phyloP scores from a whole-genome alignment of 345 rosid species.

The Lepidium didymum region DNA sequence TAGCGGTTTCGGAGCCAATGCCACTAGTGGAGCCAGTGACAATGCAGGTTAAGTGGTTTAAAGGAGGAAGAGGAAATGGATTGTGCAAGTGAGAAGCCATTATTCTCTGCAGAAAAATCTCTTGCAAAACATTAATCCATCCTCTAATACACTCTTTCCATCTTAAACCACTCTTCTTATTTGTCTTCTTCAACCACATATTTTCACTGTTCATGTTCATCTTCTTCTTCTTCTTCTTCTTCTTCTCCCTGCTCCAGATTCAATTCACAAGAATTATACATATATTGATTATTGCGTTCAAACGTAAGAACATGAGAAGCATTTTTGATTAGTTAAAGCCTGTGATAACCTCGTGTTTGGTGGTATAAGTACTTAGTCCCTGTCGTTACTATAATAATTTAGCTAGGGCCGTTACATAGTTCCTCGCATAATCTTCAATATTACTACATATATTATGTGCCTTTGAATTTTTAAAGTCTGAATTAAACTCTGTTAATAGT shows the following conservation, averaged over 20 bases:
- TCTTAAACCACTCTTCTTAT: constrained; percentile 47
- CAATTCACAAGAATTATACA: not conserved
- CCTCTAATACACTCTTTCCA: constrained; percentile 89
- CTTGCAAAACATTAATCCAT: constrained; percentile 49
- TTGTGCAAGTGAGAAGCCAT: constrained; percentile 65
- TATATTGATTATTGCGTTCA: not conserved
- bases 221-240: not conserved
- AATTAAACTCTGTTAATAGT: too few species aligned
- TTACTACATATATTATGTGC: not conserved
- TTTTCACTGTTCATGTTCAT: not conserved
- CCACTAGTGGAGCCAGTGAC: constrained; percentile 94
- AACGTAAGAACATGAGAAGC: constrained; percentile 1
- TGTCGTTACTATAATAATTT: not conserved
- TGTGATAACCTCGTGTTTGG: not conserved
- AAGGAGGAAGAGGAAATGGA: constrained; percentile 65
- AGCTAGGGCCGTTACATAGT: not conserved
- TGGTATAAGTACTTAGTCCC: not conserved
- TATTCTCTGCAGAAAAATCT: constrained; percentile 69
- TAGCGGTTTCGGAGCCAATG: constrained; percentile 77
- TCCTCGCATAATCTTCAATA: not conserved
- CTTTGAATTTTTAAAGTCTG: too few species aligned
- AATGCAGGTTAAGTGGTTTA: constrained; percentile 58
- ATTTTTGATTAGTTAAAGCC: not conserved
- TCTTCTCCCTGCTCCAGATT: not conserved
- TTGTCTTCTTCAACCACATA: constrained; percentile 1